phyloP scores from a whole-genome alignment of 2,329 filamentous ascomycete genomes.

The Aspergillus brunneoviolaceus region DNA sequence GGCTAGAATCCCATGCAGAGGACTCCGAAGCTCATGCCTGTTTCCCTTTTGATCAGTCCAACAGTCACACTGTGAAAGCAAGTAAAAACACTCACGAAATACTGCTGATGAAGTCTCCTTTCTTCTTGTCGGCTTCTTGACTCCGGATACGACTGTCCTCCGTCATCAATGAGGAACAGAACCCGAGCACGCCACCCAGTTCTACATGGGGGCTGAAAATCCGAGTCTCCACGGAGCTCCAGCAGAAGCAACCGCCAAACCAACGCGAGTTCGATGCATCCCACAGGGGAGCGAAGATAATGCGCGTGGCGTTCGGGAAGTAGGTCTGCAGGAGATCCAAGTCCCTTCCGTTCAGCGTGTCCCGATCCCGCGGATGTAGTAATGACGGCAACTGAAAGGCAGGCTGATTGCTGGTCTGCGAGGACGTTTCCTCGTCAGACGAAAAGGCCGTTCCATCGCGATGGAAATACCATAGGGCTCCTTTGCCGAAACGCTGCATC shows the following conservation, averaged over 20 bases:
- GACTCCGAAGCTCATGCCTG: not conserved
- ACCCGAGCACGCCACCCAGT: slow-evolving; percentile 42
- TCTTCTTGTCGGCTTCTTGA: slow-evolving; percentile 38
- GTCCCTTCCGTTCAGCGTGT: not conserved
- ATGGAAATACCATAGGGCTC: slow-evolving; percentile 17
- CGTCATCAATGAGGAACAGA: slow-evolving; percentile 45
- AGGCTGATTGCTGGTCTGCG: not conserved
- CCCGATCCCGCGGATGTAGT: not conserved
- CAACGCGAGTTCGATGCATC: slow-evolving; percentile 42
- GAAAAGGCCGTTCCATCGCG: slow-evolving; percentile 15
- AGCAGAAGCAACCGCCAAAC: slow-evolving; percentile 41
- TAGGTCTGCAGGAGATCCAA: not conserved
- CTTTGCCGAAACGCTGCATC: slow-evolving; percentile 10
- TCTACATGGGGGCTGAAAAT: slow-evolving; percentile 38
- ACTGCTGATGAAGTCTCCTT: slow-evolving; percentile 50
- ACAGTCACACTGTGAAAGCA: not conserved
- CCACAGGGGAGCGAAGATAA: slow-evolving; percentile 46
- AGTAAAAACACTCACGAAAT: slow-evolving; percentile 32
- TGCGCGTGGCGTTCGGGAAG: not conserved
- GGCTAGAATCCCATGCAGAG: slow-evolving; percentile 36
- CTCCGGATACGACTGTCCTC: slow-evolving; percentile 26
- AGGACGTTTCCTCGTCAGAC: slow-evolving; percentile 13
- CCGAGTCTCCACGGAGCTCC: slow-evolving; percentile 28
- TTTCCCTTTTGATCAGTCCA: not conserved
- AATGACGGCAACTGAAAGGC: not conserved